A percentile compares a stretch with the other conserved stretches of the same genome.
These are phyloP conservation scores for Macrocystidia cucumis DNA, from an alignment of 1,284 basidiomycete genomes.

Conservation along the genomic window DNA sequence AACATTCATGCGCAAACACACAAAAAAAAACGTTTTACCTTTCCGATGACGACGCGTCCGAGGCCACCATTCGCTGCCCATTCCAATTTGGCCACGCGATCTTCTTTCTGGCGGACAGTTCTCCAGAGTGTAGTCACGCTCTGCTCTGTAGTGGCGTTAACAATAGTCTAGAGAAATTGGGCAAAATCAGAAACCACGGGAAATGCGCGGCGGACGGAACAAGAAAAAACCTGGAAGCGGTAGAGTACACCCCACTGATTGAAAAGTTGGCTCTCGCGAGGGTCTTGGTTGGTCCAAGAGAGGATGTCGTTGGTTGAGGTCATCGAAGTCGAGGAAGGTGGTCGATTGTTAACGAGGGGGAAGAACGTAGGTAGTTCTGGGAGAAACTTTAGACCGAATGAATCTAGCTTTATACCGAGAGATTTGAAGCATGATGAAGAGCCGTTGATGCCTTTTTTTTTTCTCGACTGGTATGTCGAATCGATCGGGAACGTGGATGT, in stretches of 20 bases:
- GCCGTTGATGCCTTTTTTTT: constrained; percentile 21
- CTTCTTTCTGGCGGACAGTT: constrained; percentile 73
- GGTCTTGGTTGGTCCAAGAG: constrained; percentile 80
- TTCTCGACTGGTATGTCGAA: constrained; percentile 41
- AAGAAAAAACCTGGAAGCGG: constrained; percentile 66
- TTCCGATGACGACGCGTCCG: constrained; percentile 75
- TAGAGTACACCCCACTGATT: constrained; percentile 74
- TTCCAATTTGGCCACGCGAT: constrained; percentile 78
- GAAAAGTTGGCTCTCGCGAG: constrained; percentile 74
- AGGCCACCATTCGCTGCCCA: constrained; percentile 74
- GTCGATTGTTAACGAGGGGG: constrained; percentile 18
- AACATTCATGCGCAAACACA: too few relatives aligned
- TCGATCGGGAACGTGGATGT: constrained; percentile 70
- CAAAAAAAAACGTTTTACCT: constrained; percentile 34
- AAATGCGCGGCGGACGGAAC: constrained; percentile 1
- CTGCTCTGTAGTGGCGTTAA: constrained; percentile 51
- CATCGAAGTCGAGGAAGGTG: constrained; percentile 32
- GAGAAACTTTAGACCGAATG: constrained; percentile 12
- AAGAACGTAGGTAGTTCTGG: constrained; percentile 19
- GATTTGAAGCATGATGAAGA: constrained; percentile 22
- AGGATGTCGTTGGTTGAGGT: constrained; percentile 59
- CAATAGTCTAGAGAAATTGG: constrained; percentile 43
- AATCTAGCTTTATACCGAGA: constrained; percentile 22
- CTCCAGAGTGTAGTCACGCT: constrained; percentile 71
- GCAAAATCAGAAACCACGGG: constrained; percentile 1